A percentile compares a stretch with the other conserved stretches of the same genome.
These are phyloP conservation scores for Ceratocystiopsis brevicomis DNA, from an alignment of 2,329 filamentous ascomycete genomes.

Conservation along the genomic window DNA sequence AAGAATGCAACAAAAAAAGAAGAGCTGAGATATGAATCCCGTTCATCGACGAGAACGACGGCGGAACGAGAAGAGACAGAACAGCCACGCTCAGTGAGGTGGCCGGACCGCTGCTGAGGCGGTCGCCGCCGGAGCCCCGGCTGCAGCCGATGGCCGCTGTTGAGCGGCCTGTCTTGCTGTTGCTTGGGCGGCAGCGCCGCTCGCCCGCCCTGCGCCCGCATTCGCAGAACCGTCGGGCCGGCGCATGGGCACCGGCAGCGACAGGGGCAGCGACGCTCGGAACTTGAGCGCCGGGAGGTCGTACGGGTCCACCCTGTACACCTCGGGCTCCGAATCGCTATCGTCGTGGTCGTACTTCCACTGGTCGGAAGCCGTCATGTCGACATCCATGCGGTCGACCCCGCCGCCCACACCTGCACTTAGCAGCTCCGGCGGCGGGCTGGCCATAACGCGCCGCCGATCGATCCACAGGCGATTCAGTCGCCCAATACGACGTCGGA, in stretches of 20 bases:
- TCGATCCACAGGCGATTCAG: conserved; percentile 79
- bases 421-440: conserved; percentile 22
- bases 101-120: conserved; percentile 5
- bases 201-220: neutral
- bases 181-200: conserved; percentile 3
- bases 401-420: neutral
- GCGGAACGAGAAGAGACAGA: neutral
- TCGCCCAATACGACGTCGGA: conserved; percentile 68
- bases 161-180: conserved; percentile 8
- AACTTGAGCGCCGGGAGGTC: conserved; percentile 41
- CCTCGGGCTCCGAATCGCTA: conserved; percentile 56
- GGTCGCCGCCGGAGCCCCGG: conserved; percentile 5
- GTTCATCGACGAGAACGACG: neutral
- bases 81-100: neutral
- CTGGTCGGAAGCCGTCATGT: conserved; percentile 37
- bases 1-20: neutral
- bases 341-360: conserved; percentile 84
- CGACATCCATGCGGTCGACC: conserved; percentile 6
- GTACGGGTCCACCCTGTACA: conserved; percentile 59
- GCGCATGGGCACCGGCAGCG: conserved; percentile 8
- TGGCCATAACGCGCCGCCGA: conserved; percentile 44
- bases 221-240: conserved; percentile 3
- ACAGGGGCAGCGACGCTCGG: conserved; percentile 36
- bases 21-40: neutral
- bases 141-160: conserved; percentile 6